phyloP scores from a whole-genome alignment of 1,139 yeast genomes.

The Debaryomyces singareniensis region DNA sequence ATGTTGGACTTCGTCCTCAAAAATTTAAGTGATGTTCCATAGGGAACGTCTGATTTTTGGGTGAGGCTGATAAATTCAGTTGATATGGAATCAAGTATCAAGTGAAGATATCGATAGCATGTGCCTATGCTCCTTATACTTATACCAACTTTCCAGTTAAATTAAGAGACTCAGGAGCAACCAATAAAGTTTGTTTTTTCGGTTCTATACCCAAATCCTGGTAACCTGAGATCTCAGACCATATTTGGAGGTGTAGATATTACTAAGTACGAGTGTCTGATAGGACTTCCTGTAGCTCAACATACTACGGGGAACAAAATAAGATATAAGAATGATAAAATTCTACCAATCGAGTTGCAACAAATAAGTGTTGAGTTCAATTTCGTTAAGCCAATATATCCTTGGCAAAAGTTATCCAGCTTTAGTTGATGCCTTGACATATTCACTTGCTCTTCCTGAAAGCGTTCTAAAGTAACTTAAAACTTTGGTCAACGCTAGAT shows the following conservation, averaged over 20 bases:
- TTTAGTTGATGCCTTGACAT: slow-evolving; percentile 5
- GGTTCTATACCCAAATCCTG: slow-evolving; percentile 4
- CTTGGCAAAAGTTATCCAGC: slow-evolving; percentile 5
- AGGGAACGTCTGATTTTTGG: no score
- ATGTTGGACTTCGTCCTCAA: no score
- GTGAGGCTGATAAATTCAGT: no score
- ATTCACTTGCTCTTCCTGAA: slow-evolving; percentile 3
- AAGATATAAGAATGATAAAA: slow-evolving; percentile 2
- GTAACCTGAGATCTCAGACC: slow-evolving; percentile 1
- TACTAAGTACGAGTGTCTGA: slow-evolving; percentile 4
- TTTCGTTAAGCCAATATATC: slow-evolving; percentile 1
- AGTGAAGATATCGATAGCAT: slow-evolving; percentile 3
- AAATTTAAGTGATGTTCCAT: no score
- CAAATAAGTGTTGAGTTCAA: slow-evolving; percentile 3
- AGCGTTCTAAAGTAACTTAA: slow-evolving; percentile 3
- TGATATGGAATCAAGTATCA: slow-evolving; percentile 4
- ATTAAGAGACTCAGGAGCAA: slow-evolving; percentile 3
- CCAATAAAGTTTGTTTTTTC: slow-evolving; percentile 5
- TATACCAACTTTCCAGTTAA: slow-evolving; percentile 5
- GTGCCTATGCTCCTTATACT: background rate
- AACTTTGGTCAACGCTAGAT: slow-evolving; percentile 4
- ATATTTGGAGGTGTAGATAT: slow-evolving; percentile 6
- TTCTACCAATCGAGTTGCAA: slow-evolving; percentile 4
- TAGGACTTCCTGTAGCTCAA: slow-evolving; percentile 5
- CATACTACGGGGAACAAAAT: slow-evolving; percentile 4